Conservation (phyloP, 805 yeast species). For the Teunomyces gatunensis region DNA sequence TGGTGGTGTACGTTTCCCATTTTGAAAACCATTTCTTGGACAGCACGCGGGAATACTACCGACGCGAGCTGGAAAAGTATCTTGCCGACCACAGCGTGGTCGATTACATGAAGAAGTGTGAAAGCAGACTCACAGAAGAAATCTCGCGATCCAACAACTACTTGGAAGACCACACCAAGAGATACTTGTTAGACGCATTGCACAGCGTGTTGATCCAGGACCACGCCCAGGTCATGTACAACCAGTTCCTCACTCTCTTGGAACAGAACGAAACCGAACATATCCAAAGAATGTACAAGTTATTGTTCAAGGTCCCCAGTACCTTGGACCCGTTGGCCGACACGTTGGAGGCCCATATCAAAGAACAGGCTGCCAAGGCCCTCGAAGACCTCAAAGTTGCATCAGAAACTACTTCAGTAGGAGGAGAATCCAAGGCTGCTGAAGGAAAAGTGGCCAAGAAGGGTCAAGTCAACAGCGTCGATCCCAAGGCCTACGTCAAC, state of each 20-base stretch:
- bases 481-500: conserved; percentile 78
- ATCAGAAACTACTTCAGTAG: conserved; percentile 19
- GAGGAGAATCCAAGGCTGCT: conserved; percentile 12
- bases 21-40: conserved; percentile 78
- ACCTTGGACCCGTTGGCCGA: conserved; percentile 78
- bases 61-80: conserved; percentile 63
- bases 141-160: conserved; percentile 71
- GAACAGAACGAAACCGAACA: conserved; percentile 71
- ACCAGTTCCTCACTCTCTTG: conserved; percentile 71
- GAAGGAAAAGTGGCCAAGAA: conserved; percentile 17
- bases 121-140: conserved; percentile 79
- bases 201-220: conserved; percentile 74
- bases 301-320: conserved; percentile 74
- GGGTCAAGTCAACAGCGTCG: conserved; percentile 36
- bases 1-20: conserved; percentile 73
- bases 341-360: conserved; percentile 70
- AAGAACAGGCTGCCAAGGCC: conserved; percentile 45
- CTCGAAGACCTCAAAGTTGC: conserved; percentile 51
- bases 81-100: conserved; percentile 76
- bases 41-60: conserved; percentile 65
- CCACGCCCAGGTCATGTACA: conserved; percentile 73
- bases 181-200: conserved; percentile 70
- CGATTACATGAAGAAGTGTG: conserved; percentile 86
- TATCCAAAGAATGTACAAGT: conserved; percentile 70
- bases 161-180: conserved; percentile 82